A percentile compares a stretch with the other conserved stretches of the same genome.
Evolutionary conservation across 2,329 filamentous ascomycete species (phyloP).

Genomic region (Penicillium oxalicum): DNA sequence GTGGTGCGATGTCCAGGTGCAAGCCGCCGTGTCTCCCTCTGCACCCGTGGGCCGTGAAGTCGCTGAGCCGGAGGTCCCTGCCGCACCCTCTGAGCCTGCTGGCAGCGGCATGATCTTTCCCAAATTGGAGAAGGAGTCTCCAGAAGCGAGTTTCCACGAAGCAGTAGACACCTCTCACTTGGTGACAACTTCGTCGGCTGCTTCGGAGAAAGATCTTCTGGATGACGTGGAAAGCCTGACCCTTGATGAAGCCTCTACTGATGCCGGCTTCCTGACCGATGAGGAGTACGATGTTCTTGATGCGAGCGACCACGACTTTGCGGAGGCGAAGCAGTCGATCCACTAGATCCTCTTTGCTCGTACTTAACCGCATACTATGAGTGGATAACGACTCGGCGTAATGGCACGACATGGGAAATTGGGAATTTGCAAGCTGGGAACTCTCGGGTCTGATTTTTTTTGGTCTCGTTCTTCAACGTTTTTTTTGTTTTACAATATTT

Average conservation of each 20-base stretch:
- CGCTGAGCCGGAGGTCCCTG: slow-evolving; percentile 28
- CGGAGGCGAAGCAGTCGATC: slow-evolving; percentile 41
- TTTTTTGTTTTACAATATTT: slow-evolving; percentile 1
- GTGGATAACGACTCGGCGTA: background rate
- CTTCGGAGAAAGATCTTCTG: slow-evolving; percentile 45
- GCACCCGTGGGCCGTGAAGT: slow-evolving; percentile 19
- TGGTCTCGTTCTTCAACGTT: background rate
- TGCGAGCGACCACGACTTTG: slow-evolving; percentile 82
- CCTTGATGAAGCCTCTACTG: slow-evolving; percentile 42
- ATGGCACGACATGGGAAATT: slow-evolving; percentile 12
- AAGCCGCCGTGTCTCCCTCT: slow-evolving; percentile 17
- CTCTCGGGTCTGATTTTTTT: slow-evolving; percentile 4
- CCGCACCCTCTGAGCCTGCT: slow-evolving; percentile 31
- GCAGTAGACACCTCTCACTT: slow-evolving; percentile 26
- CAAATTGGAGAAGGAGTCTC: slow-evolving; percentile 90
- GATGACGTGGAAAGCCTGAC: slow-evolving; percentile 56
- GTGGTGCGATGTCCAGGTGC: slow-evolving; percentile 85
- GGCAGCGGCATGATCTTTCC: slow-evolving; percentile 90
- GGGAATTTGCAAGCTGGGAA: slow-evolving; percentile 16
- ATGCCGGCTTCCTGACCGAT: slow-evolving; percentile 85
- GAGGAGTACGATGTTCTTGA: slow-evolving; percentile 98
- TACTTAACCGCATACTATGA: background rate
- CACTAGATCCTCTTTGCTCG: slow-evolving; percentile 1
- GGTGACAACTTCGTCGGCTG: slow-evolving; percentile 36
- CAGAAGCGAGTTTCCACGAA: slow-evolving; percentile 70